Conservation (phyloP, 2,329 filamentous ascomycete genomes). For the Colletotrichum euphorbiae region DNA sequence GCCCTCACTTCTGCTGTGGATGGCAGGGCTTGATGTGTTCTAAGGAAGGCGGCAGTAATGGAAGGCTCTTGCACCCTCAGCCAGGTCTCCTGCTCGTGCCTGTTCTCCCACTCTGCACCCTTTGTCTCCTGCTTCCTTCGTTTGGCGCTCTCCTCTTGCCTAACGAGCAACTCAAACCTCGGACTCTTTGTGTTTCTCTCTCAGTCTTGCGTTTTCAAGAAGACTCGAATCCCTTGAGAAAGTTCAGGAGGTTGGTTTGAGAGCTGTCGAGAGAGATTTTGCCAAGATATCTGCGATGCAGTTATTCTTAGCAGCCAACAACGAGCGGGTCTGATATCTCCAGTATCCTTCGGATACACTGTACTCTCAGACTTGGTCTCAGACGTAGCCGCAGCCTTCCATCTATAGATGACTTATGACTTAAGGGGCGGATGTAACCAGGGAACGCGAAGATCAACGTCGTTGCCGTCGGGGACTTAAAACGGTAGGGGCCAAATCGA, state of each 20-base stretch:
- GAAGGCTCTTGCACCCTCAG: slow-evolving; percentile 28
- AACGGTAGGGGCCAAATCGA: slow-evolving; percentile 17
- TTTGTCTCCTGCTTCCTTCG: slow-evolving; percentile 9
- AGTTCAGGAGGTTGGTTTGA: slow-evolving; percentile 17
- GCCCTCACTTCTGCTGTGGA: neutral
- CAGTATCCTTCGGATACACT: neutral
- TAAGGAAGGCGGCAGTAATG: neutral
- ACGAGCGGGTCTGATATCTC: slow-evolving; percentile 22
- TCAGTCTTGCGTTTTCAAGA: neutral
- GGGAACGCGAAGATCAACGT: slow-evolving; percentile 28
- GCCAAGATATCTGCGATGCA: slow-evolving; percentile 33
- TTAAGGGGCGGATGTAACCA: slow-evolving; percentile 30
- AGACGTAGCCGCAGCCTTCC: slow-evolving; percentile 20
- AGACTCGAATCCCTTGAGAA: neutral
- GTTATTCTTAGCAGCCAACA: slow-evolving; percentile 31
- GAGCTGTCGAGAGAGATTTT: slow-evolving; percentile 5
- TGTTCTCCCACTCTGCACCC: slow-evolving; percentile 10
- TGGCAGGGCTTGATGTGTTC: slow-evolving; percentile 11
- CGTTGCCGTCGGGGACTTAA: slow-evolving; percentile 23
- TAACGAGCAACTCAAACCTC: neutral
- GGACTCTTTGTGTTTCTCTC: neutral
- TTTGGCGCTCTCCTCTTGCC: neutral
- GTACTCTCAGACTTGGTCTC: slow-evolving; percentile 31
- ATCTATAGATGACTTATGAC: slow-evolving; percentile 22
- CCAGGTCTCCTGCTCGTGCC: neutral